phyloP scores from a whole-genome alignment of 75 land plant genomes.

The Cunninghamia lanceolata region DNA sequence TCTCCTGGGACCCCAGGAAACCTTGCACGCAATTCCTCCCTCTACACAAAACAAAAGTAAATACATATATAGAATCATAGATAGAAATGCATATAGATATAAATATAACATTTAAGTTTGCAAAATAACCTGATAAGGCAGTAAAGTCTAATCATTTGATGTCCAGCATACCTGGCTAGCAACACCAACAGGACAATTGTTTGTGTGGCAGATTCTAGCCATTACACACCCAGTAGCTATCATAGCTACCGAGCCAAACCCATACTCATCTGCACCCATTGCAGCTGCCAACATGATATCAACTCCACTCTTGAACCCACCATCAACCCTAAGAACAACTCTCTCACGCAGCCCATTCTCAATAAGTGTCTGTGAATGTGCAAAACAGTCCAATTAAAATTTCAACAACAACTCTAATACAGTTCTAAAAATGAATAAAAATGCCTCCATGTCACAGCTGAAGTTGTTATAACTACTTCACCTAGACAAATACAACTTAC shows the following conservation, averaged over 20 bases:
- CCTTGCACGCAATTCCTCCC: conserved; percentile 96
- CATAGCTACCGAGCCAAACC: conserved; percentile 98
- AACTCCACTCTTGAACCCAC: conserved; percentile 96
- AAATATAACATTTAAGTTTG: background rate
- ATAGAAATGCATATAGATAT: background rate
- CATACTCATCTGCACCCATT: conserved; percentile 99
- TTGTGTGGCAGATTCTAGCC: conserved; percentile 99
- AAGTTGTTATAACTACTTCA: background rate
- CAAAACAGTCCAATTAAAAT: background rate
- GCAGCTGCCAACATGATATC: conserved; percentile 97
- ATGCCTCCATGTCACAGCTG: background rate
- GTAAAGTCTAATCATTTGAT: background rate
- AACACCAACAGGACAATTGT: conserved; percentile 99
- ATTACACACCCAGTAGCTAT: conserved; percentile 98
- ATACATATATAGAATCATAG: background rate
- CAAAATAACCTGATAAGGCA: background rate
- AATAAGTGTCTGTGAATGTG: conserved; percentile 72
- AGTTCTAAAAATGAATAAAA: background rate
- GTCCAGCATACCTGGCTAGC: conserved; percentile 83
- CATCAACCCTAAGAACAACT: conserved; percentile 94
- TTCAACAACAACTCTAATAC: background rate
- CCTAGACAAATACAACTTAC: conserved; percentile 31
- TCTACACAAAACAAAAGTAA: conserved; percentile 28
- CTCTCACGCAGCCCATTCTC: conserved; percentile 91
- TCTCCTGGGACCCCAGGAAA: conserved; percentile 99